Conservation (phyloP, 176 grass and related monocot species). For the Echinochloa phyllopogon region DNA sequence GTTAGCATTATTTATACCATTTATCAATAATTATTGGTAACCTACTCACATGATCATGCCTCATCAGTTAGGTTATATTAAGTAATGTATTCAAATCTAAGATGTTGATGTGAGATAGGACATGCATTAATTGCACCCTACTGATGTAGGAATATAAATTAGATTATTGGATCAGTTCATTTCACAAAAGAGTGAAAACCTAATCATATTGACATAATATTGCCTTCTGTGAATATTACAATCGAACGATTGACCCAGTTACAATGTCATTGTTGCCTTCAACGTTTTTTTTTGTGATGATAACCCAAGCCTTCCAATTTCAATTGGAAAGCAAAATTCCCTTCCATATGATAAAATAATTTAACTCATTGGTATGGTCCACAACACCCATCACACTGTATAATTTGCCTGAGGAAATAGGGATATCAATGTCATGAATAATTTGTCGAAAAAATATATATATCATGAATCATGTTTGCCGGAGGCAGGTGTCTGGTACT, state of each 20-base stretch:
- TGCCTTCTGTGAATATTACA: neutral
- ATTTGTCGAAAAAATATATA: no score
- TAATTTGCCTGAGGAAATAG: neutral
- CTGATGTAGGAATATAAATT: neutral
- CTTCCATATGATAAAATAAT: neutral
- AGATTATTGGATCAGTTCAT: neutral
- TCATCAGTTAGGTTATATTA: neutral
- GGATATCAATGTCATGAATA: no score
- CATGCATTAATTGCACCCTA: neutral
- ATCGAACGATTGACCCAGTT: neutral
- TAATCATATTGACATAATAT: slow-evolving; percentile 8
- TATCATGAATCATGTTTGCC: neutral
- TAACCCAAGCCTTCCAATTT: neutral
- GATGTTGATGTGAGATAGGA: neutral
- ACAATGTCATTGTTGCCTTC: neutral
- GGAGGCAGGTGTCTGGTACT: neutral
- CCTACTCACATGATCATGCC: neutral
- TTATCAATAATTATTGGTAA: neutral
- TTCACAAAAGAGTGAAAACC: neutral
- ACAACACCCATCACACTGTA: neutral
- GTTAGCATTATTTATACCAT: neutral
- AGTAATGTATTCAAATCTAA: neutral
- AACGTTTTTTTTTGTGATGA: neutral
- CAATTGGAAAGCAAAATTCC: neutral
- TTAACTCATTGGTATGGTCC: neutral